Conservation (phyloP, 768 basidiomycete species). For the Boletellus sp. region DNA sequence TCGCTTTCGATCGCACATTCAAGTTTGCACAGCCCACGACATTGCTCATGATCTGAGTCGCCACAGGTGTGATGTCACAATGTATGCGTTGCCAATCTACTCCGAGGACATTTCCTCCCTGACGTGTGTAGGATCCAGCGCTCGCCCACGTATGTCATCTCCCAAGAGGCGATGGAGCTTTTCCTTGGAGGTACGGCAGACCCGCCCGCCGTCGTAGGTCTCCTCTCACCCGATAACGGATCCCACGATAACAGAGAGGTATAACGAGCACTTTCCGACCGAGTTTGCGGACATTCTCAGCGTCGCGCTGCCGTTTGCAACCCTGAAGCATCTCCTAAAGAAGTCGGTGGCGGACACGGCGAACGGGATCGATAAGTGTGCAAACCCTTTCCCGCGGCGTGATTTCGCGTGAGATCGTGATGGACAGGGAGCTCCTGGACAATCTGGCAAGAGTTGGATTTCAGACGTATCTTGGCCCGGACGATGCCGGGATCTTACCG, state of each 20-base stretch:
- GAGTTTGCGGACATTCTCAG: conserved; percentile 26
- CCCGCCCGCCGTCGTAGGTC: neutral
- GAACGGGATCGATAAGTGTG: conserved; percentile 24
- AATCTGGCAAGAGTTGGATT: conserved; percentile 37
- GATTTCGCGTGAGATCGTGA: neutral
- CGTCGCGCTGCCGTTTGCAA: conserved; percentile 21
- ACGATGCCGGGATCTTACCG: conserved; percentile 34
- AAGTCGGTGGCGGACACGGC: conserved; percentile 1
- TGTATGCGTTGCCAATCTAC: conserved; percentile 10
- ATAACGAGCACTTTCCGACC: conserved; percentile 25
- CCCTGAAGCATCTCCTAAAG: conserved; percentile 12
- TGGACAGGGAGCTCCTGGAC: conserved; percentile 36
- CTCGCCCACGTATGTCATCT: conserved; percentile 29
- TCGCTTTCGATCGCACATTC: neutral
- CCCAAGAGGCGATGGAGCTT: conserved; percentile 5
- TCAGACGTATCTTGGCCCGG: conserved; percentile 35
- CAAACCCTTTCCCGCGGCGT: neutral
- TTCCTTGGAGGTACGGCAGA: conserved; percentile 13
- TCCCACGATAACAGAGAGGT: conserved; percentile 13
- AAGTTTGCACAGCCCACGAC: conserved; percentile 32
- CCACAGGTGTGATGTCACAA: conserved; percentile 28
- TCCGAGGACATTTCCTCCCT: conserved; percentile 29
- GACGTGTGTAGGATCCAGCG: conserved; percentile 22
- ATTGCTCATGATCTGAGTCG: conserved; percentile 35
- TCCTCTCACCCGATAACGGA: neutral